These are phyloP conservation scores for Blastobotrys chiropterorum DNA, from an alignment of 805 yeast species.

Conservation along the genomic window DNA sequence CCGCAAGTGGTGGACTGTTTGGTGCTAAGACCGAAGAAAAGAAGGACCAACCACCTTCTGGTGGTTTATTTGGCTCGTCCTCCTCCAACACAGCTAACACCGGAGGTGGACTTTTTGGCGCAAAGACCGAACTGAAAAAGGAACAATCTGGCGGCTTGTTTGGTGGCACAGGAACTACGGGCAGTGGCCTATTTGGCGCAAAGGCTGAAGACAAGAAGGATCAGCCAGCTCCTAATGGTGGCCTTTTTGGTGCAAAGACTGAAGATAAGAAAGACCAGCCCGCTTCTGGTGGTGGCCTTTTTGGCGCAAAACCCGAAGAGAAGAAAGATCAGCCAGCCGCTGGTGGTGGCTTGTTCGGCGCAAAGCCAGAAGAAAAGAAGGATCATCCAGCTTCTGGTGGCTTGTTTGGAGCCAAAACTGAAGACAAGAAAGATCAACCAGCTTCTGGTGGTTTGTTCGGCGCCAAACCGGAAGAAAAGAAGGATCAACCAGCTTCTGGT, in stretches of 20 bases:
- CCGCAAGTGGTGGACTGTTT: slow-evolving; percentile 9
- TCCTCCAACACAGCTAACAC: slow-evolving; percentile 13
- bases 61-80: slow-evolving; percentile 6
- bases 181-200: slow-evolving; percentile 16
- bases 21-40: slow-evolving; percentile 17
- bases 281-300: slow-evolving; percentile 3
- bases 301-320: slow-evolving; percentile 11
- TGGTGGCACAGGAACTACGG: slow-evolving; percentile 15
- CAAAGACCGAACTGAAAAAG: slow-evolving; percentile 12
- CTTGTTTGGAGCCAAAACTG: slow-evolving; percentile 13
- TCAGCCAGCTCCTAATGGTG: slow-evolving; percentile 2
- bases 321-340: slow-evolving; percentile 14
- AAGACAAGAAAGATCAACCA: slow-evolving; percentile 12
- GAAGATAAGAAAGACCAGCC: slow-evolving; percentile 5
- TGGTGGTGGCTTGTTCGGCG: slow-evolving; percentile 28
- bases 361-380: slow-evolving; percentile 8
- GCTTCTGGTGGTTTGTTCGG: slow-evolving; percentile 25
- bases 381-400: slow-evolving; percentile 23
- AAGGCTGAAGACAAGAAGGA: slow-evolving; percentile 8
- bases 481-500: slow-evolving; percentile 6
- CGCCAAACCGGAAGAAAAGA: slow-evolving; percentile 14
- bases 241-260: slow-evolving; percentile 9
- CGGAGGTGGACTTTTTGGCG: slow-evolving; percentile 13
- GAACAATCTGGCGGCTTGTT: slow-evolving; percentile 9
- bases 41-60: slow-evolving; percentile 7